Evolutionary conservation across 148 eudicot species (phyloP).

Genomic region (Vaccinium macrocarpon): DNA sequence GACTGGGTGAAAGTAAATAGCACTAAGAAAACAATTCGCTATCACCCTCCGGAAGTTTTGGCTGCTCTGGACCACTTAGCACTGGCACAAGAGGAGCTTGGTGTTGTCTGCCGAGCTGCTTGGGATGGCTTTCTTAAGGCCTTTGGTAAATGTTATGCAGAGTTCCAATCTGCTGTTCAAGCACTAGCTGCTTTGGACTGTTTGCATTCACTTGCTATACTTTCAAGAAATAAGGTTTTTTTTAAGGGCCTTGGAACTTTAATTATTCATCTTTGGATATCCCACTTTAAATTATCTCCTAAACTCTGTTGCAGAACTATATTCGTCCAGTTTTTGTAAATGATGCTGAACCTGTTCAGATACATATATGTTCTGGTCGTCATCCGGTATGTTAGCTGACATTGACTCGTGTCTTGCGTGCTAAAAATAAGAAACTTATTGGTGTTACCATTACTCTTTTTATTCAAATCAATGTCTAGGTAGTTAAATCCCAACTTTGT

Average conservation of each 20-base stretch:
- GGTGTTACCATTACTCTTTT: neutral
- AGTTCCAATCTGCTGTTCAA: slow-evolving; percentile 84
- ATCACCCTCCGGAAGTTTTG: slow-evolving; percentile 90
- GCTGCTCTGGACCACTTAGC: slow-evolving; percentile 67
- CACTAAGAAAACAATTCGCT: slow-evolving; percentile 86
- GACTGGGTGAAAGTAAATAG: slow-evolving; percentile 91
- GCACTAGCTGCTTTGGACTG: slow-evolving; percentile 93
- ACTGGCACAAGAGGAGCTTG: slow-evolving; percentile 80
- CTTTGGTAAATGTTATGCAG: slow-evolving; percentile 57
- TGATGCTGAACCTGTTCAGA: slow-evolving; percentile 69
- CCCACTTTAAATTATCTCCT: neutral
- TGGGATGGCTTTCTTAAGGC: slow-evolving; percentile 72
- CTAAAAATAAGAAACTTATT: neutral
- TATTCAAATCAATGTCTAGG: neutral
- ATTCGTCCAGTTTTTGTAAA: slow-evolving; percentile 73
- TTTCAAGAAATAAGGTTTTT: slow-evolving; percentile 73
- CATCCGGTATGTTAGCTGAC: slow-evolving; percentile 65
- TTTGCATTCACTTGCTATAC: slow-evolving; percentile 74
- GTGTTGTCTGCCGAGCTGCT: slow-evolving; percentile 62
- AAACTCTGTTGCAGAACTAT: slow-evolving; percentile 55
- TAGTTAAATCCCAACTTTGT: neutral
- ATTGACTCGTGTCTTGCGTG: neutral
- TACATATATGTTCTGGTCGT: slow-evolving; percentile 68
- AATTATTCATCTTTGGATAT: slow-evolving; percentile 8
- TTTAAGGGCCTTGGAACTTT: slow-evolving; percentile 6